Percentiles rank a stretch among this genome's conserved stretches.
phyloP scores from a whole-genome alignment of 129 eudicot genomes.

The Artemisia annua region DNA sequence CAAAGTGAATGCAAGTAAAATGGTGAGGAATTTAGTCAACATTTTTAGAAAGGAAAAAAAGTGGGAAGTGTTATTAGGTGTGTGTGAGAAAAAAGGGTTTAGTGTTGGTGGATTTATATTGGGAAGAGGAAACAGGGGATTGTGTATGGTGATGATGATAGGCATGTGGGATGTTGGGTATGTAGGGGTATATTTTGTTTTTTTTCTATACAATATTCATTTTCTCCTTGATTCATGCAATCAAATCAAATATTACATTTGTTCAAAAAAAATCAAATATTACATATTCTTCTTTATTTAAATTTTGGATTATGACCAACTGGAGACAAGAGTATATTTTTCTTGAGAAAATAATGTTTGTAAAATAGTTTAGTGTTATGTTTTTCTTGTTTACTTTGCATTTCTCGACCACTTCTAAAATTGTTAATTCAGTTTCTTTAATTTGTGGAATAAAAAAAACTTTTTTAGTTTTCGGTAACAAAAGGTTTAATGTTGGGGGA shows the following conservation, averaged over 20 bases:
- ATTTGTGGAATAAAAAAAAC: too few relatives aligned
- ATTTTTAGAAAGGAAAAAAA: conserved; percentile 22
- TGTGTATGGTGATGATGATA: neutral
- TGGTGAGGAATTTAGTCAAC: conserved; percentile 12
- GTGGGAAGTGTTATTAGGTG: neutral
- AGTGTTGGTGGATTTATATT: conserved; percentile 5
- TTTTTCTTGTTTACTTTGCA: too few relatives aligned
- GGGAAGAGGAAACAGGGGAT: conserved; percentile 9
- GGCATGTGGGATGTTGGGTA: conserved; percentile 18
- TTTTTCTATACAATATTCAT: neutral
- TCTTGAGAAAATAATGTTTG: too few relatives aligned
- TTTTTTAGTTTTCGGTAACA: too few relatives aligned
- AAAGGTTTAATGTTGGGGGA: too few relatives aligned
- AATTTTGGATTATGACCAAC: too few relatives aligned
- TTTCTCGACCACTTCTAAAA: too few relatives aligned
- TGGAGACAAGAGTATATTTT: too few relatives aligned
- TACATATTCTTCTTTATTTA: too few relatives aligned
- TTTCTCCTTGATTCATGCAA: conserved; percentile 20
- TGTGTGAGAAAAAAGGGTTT: neutral
- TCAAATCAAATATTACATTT: neutral
- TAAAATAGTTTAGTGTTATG: too few relatives aligned
- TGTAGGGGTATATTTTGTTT: conserved; percentile 1
- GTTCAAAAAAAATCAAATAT: neutral
- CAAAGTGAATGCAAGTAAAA: conserved; percentile 32
- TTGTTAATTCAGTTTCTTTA: too few relatives aligned